Evolutionary conservation across 2,329 filamentous ascomycete genomes (phyloP), one percentile per base, ranked within the genome.

Genomic region (Sordariomycetes sp.): DNA sequence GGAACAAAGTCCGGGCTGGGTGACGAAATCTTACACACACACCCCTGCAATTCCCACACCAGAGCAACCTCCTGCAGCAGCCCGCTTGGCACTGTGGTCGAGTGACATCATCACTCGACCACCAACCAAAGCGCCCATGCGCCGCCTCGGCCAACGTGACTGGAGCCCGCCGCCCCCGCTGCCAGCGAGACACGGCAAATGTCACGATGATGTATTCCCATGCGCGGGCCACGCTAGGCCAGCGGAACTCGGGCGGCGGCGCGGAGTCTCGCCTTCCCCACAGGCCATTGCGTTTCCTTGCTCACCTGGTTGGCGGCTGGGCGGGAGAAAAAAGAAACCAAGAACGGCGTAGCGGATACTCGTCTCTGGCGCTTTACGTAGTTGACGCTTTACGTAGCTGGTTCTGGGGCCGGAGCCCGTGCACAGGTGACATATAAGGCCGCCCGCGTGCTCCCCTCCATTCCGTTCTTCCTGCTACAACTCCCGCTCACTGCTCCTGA

Each of bases 161-260:
- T 37, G 8, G 8, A 32, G n/a, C n/a, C n/a, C n/a, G 20, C n/a
- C n/a, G n/a, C n/a, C n/a, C 11, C 46, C 46, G 20, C 16, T 57
- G 34, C 35, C 46, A n/a, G 48, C 40, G 50, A 43, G 43, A 50
- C 22, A 35, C 18, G 22, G n/a, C 11, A 10, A 52, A 53, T 53
- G 55, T 57, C 48, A 57, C 55, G 18, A 57, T 57, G 55, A 57
- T 57, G 55, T 57, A 57, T 57, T 51, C 32, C 32, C n/a, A 48
- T 25, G 20, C 20, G n/a, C 28, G 12, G 11, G n/a, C n/a, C 25
- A 40, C 22, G 55, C 40, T n/a, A 32, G 46, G n/a, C 14, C n/a
- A n/a, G 48, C 37, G 48, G 43, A n/a, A 37, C 40, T 16, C 40
- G 14, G 18, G 16, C 7, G 48, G 40, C n/a, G n/a, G 22, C 24